Evolutionary conservation across 2,329 filamentous ascomycete species (phyloP).

Genomic region (Ophiostoma australiae): DNA sequence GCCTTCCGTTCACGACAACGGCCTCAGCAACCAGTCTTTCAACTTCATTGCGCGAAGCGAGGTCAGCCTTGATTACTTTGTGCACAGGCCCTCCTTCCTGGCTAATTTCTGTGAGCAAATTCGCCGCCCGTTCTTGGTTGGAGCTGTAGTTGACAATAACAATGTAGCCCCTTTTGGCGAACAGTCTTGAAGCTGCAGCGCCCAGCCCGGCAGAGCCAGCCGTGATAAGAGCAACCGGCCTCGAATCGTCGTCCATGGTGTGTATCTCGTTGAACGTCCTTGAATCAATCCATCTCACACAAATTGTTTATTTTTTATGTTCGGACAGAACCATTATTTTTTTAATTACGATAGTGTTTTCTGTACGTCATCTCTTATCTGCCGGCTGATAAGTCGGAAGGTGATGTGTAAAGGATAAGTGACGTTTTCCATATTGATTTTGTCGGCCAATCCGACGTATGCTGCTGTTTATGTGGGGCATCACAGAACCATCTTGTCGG

Average conservation of each 20-base stretch:
- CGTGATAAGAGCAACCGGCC: slow-evolving; percentile 42
- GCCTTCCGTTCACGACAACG: slow-evolving; percentile 55
- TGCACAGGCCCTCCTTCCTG: slow-evolving; percentile 37
- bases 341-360: not conserved
- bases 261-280: not conserved
- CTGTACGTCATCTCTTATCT: not conserved
- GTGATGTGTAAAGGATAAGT: not conserved
- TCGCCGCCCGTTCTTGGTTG: slow-evolving; percentile 54
- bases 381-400: not conserved
- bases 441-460: not conserved
- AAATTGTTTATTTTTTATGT: no score
- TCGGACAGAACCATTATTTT: no score
- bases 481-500: not conserved
- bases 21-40: slow-evolving; percentile 54
- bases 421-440: not conserved
- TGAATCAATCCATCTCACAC: not conserved
- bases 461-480: not conserved
- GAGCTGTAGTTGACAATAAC: slow-evolving; percentile 70
- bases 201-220: slow-evolving; percentile 63
- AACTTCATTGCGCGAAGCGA: slow-evolving; percentile 56
- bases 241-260: slow-evolving; percentile 17
- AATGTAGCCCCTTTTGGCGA: slow-evolving; percentile 63
- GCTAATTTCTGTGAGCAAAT: slow-evolving; percentile 53
- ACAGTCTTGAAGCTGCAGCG: slow-evolving; percentile 60
- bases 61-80: slow-evolving; percentile 54